Percentiles rank a stretch among this genome's conserved stretches.
Conservation (phyloP, 2,329 filamentous ascomycete genomes). For the Xylariomycetidae sp. region DNA sequence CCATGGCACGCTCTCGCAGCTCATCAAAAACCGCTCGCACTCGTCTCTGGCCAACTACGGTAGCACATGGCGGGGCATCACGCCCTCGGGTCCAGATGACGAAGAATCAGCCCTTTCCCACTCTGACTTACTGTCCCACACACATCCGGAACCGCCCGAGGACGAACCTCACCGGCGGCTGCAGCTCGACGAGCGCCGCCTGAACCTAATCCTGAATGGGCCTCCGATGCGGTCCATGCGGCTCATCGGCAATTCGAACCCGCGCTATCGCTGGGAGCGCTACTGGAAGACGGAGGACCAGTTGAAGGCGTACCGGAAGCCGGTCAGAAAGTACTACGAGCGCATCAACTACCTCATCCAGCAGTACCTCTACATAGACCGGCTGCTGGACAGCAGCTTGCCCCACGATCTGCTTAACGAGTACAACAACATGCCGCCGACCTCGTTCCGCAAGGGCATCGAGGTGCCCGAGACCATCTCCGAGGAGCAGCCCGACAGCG, state of each 20-base stretch:
- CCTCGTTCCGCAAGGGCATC: constrained; percentile 43
- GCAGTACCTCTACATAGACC: constrained; percentile 91
- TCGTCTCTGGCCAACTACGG: constrained; percentile 23
- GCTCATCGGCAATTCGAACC: constrained; percentile 84
- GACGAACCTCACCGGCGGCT: constrained; percentile 42
- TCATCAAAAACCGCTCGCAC: constrained; percentile 25
- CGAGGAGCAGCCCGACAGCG: constrained; percentile 57
- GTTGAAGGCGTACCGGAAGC: constrained; percentile 64
- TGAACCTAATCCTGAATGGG: constrained; percentile 56
- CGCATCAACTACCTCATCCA: constrained; percentile 83
- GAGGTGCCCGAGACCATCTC: constrained; percentile 69
- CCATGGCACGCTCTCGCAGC: constrained; percentile 21
- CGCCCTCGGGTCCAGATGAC: constrained; percentile 18
- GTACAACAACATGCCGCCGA: constrained; percentile 63
- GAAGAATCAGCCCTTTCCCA: constrained; percentile 12
- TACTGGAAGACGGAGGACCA: constrained; percentile 83
- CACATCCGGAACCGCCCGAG: constrained; percentile 19
- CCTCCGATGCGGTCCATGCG: constrained; percentile 77
- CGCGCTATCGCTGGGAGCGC: constrained; percentile 76
- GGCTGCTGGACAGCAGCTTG: constrained; percentile 84
- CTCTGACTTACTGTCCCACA: constrained; percentile 11
- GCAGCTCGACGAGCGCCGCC: constrained; percentile 51
- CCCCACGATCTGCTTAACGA: constrained; percentile 89
- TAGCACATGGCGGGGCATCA: constrained; percentile 19
- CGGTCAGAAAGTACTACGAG: constrained; percentile 84